Conservation (phyloP, 208 protist species). For the Trypanosoma vivax region DNA sequence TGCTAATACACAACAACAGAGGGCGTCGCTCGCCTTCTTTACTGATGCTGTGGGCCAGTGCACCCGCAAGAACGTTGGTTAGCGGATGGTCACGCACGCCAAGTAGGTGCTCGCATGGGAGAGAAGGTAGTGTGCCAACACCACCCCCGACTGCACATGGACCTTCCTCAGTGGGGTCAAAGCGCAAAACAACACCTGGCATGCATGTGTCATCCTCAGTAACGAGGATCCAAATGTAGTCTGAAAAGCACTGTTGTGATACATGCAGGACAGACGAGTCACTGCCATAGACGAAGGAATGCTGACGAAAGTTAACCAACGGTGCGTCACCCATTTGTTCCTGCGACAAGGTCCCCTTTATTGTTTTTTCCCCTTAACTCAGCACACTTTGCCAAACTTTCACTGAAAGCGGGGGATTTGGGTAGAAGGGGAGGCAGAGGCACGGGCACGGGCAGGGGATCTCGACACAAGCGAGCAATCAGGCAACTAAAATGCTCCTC, state of each 20-base stretch:
- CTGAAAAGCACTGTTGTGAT: constrained; percentile 53
- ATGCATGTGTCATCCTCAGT: constrained; percentile 62
- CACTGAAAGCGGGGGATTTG: too few species aligned
- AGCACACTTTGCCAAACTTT: too few species aligned
- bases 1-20: constrained; percentile 62
- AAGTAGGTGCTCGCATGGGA: constrained; percentile 53
- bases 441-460: too few species aligned
- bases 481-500: too few species aligned
- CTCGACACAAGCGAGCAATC: too few species aligned
- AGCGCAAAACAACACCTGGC: constrained; percentile 63
- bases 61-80: constrained; percentile 59
- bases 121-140: constrained; percentile 19
- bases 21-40: constrained; percentile 32
- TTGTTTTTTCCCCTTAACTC: too few species aligned
- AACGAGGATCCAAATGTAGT: constrained; percentile 58
- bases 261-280: constrained; percentile 31
- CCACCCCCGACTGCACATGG: constrained; percentile 1
- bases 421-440: too few species aligned
- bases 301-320: constrained; percentile 13
- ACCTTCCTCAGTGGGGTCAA: constrained; percentile 24
- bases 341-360: not conserved
- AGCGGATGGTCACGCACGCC: constrained; percentile 76
- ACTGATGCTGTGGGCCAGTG: constrained; percentile 41
- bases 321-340: not conserved
- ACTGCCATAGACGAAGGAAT: constrained; percentile 8